These are phyloP conservation scores for Verticillium tricorpus DNA, from an alignment of 2,329 filamentous ascomycete species.

Conservation along the genomic window DNA sequence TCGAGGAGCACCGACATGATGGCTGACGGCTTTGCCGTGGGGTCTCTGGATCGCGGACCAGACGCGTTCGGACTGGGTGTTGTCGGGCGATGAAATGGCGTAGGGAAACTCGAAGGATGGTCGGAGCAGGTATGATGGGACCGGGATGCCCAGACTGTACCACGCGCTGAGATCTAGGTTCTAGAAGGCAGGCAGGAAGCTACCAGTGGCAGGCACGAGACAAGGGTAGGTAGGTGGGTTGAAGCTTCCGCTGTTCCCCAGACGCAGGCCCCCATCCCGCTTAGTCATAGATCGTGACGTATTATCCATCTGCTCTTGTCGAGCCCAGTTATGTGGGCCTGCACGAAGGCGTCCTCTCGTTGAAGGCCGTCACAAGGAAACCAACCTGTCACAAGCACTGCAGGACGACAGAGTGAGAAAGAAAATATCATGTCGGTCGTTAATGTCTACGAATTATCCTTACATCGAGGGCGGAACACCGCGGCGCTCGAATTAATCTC, in stretches of 20 bases:
- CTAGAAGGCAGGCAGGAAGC: not conserved
- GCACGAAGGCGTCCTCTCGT: not conserved
- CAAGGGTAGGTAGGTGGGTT: not conserved
- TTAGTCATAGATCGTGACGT: not conserved
- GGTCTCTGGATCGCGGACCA: not conserved
- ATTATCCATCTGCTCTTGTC: not conserved
- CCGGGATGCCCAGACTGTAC: too few relatives aligned
- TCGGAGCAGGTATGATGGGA: too few relatives aligned
- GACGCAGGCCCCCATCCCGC: not conserved
- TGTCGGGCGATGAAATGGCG: not conserved
- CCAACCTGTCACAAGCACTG: not conserved
- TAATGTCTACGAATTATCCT: not conserved
- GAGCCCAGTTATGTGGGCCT: too few relatives aligned
- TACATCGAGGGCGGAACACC: not conserved
- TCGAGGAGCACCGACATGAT: constrained; percentile 90
- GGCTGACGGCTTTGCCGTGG: not conserved
- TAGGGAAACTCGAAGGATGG: too few relatives aligned
- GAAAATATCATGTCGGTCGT: not conserved
- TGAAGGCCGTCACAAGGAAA: not conserved
- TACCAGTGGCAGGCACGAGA: not conserved
- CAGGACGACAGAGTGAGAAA: not conserved
- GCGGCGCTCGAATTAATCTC: not conserved
- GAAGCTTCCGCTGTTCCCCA: not conserved
- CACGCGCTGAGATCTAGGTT: not conserved
- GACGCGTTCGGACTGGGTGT: not conserved